Base-by-base conservation (phyloP, 2,329 filamentous ascomycete genomes). In the Pestalotiopsis fici region DNA sequence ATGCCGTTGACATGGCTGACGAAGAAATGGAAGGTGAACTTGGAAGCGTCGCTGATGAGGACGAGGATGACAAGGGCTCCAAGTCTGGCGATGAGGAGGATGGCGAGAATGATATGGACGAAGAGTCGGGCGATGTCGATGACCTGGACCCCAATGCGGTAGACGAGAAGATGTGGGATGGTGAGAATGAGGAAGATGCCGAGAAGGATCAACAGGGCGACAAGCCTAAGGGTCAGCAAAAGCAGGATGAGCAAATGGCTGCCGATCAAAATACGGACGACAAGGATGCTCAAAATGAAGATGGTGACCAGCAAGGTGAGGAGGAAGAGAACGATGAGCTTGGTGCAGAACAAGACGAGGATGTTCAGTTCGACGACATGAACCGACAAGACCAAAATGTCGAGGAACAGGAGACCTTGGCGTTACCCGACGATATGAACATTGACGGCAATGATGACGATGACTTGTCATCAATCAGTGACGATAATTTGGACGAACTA, bases 91-190 rank as follows among this genome's bases (percentile, higher is more conserved):
- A 91, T 64, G 85, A 91, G 11, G 88, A 89, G 37, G 87, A 92
- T 28, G 87, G 90, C 56, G 87, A 90, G 37, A 83, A 91, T n/a
- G 91, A 93, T 11, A 91, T 97, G 77, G 94, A 98, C 71, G 95
- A 97, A 74, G 94, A 98, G 79, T 88, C 92, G 4, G 96, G 95
- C 1, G 92, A 94, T 74, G 94, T 98, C 12, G 93, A 98, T 80
- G 94, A 97, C 74, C 84, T 97, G 55, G 95, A 97, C 73, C 91
- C 94, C 13, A 92, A 90, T 18, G 93, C 95, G 23, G 92, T 98
- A 1, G 97, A 99, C 77, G 97, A 99, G 82, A 99, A 98, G 84
- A 94, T 98, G 88, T 99, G 96, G 96, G 95, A 99, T 79, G 95
- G 94, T 50, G 90, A 91, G 59, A 90, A 91, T 65, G 91, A 93